These are phyloP conservation scores for Epichloe aotearoae DNA, from an alignment of 2,329 filamentous ascomycete species.

Conservation along the genomic window DNA sequence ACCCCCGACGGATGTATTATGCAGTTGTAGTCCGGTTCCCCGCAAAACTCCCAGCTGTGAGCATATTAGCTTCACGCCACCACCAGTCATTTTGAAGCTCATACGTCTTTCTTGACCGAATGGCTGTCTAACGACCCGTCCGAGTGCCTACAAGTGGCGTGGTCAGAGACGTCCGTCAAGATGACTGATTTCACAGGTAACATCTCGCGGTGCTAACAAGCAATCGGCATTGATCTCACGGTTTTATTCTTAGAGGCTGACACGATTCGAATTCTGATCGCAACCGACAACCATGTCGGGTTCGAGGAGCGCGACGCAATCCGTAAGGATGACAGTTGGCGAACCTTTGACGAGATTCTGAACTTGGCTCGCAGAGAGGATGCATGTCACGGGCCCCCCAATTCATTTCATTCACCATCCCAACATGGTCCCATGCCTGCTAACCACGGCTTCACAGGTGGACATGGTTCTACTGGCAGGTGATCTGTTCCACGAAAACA, in stretches of 20 bases:
- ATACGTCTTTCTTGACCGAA: neutral
- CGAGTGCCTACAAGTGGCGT: neutral
- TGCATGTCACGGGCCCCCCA: constrained; percentile 26
- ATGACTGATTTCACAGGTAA: constrained; percentile 7
- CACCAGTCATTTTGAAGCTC: neutral
- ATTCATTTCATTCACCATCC: neutral
- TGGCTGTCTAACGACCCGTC: neutral
- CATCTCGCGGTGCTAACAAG: too few relatives aligned
- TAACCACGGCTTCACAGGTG: constrained; percentile 33
- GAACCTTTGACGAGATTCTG: constrained; percentile 91
- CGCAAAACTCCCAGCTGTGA: neutral
- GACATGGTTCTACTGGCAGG: constrained; percentile 95
- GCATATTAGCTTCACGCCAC: neutral
- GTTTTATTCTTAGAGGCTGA: constrained; percentile 40
- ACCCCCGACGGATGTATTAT: too few relatives aligned
- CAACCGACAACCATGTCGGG: constrained; percentile 96
- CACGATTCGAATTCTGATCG: constrained; percentile 85
- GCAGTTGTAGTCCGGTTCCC: neutral
- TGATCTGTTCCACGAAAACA: constrained; percentile 96
- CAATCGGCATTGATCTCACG: neutral
- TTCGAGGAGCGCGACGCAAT: constrained; percentile 88
- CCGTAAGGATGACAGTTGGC: constrained; percentile 95
- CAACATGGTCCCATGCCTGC: neutral
- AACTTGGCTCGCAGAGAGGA: constrained; percentile 72
- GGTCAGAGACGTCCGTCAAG: neutral